Evolutionary conservation across 768 basidiomycete species (phyloP), one percentile per base, ranked within the genome.

Genomic region (Trametes villosa): DNA sequence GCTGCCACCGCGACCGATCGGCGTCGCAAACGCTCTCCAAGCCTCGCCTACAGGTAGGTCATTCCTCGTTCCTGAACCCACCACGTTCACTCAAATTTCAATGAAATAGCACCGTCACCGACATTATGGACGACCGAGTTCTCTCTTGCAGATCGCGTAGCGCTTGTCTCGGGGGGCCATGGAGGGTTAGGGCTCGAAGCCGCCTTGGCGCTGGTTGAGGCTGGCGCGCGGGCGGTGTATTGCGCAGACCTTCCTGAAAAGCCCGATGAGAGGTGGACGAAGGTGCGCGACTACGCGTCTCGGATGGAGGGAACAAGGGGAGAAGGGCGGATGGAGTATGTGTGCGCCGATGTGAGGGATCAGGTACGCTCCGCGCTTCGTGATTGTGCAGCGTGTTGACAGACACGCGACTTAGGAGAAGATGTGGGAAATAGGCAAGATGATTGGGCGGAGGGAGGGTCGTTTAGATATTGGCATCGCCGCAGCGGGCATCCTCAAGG

Each of bases 381-480:
- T 44, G 20, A 4, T n/a, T 7, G 36, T 50, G 13, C 22, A 2
- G 22, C 38, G 9, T 45, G 20, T 9, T 36, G 22, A 27, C n/a
- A 15, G 33, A 34, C 33, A 26, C 26, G 56, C 26, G 20, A 24
- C 4, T 13, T 42, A 70, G 69, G 63, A 63, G 2, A 51, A 46
- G 15, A 68, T 70, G 65, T 89, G 88, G 86, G 77, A 76, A 36
- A 72, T 76, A 42, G 85, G 72, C 15, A 73, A 81, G 68, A 77
- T 78, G 63, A 86, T 93, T 45, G 89, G 85, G 0, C 79, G 89
- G 57, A 79, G 74, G 66, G 90, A 92, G 61, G 81, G 82, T 18
- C 77, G 89, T 65, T 79, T 92, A 75, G 90, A 93, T 68, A 78
- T 88, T 12, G 89, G 88, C 66, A 72, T 92, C 52, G 90, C 90